A percentile compares a stretch with the other conserved stretches of the same genome.
Evolutionary conservation across 495 filamentous ascomycete species (phyloP).

Genomic region (Penicillium lividum): DNA sequence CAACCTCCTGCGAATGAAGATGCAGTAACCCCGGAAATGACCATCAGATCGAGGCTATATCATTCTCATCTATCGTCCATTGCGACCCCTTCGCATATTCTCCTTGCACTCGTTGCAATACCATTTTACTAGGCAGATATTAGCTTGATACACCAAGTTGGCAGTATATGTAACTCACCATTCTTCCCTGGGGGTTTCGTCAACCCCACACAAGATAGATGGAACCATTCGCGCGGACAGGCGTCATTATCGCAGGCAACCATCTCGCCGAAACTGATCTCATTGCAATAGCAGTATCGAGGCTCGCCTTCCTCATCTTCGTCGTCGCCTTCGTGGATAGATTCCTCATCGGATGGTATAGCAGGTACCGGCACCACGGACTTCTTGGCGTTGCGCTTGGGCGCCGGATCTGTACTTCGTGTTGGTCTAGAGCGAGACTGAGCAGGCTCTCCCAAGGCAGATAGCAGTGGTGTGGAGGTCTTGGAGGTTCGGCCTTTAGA

Average conservation of each 20-base stretch:
- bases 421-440: conserved; percentile 42
- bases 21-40: not conserved
- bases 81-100: conserved; percentile 57
- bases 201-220: conserved; percentile 87
- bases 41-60: not conserved
- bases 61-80: conserved; percentile 31
- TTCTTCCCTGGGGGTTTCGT: conserved; percentile 81
- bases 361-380: conserved; percentile 28
- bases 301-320: conserved; percentile 81
- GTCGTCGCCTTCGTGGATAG: conserved; percentile 60
- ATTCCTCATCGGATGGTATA: conserved; percentile 50
- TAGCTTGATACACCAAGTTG: conserved; percentile 21
- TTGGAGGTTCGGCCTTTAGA: conserved; percentile 54
- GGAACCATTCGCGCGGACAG: conserved; percentile 94
- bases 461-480: conserved; percentile 55
- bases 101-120: conserved; percentile 87
- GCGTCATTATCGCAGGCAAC: conserved; percentile 91
- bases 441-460: conserved; percentile 39
- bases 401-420: conserved; percentile 40
- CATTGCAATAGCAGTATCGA: conserved; percentile 90
- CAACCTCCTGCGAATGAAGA: not conserved
- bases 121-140: conserved; percentile 71
- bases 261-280: conserved; percentile 95
- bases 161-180: conserved; percentile 56
- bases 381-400: conserved; percentile 73